These are phyloP conservation scores for Megacollybia platyphylla DNA, from an alignment of 1,284 basidiomycete species.

Conservation along the genomic window DNA sequence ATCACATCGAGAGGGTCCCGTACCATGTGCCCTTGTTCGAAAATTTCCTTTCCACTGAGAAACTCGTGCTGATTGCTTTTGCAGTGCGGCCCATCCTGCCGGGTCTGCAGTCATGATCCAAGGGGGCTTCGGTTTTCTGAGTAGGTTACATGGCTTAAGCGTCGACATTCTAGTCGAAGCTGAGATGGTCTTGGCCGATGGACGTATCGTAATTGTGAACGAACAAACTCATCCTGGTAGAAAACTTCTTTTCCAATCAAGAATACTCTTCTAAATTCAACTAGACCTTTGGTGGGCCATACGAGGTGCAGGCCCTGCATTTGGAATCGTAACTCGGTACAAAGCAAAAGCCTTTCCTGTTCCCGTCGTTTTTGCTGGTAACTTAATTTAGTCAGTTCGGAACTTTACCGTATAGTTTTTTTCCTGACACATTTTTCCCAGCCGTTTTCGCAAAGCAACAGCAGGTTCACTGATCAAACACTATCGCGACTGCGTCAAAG, in stretches of 20 bases:
- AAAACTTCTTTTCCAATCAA: slow-evolving; percentile 7
- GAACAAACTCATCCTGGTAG: slow-evolving; percentile 54
- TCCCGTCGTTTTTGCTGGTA: slow-evolving; percentile 82
- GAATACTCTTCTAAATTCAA: not conserved
- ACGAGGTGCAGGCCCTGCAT: slow-evolving; percentile 72
- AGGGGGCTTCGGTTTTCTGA: slow-evolving; percentile 84
- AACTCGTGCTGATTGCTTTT: slow-evolving; percentile 6
- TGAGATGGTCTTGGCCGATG: slow-evolving; percentile 75
- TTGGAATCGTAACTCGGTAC: slow-evolving; percentile 82
- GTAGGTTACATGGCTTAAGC: slow-evolving; percentile 72
- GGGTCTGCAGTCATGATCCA: slow-evolving; percentile 78
- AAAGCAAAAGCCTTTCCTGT: slow-evolving; percentile 79
- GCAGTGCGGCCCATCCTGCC: slow-evolving; percentile 60
- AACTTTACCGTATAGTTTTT: no score
- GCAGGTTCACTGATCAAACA: slow-evolving; percentile 82
- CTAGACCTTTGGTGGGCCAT: slow-evolving; percentile 84
- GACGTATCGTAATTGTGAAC: slow-evolving; percentile 58
- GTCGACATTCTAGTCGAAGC: slow-evolving; percentile 80
- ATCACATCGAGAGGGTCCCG: slow-evolving; percentile 47
- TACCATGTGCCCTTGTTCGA: slow-evolving; percentile 77
- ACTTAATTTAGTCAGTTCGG: slow-evolving; percentile 68
- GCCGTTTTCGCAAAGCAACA: slow-evolving; percentile 74
- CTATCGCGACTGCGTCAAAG: slow-evolving; percentile 86
- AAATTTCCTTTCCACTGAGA: slow-evolving; percentile 3
- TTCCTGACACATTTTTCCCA: slow-evolving; percentile 15